A percentile compares a stretch with the other conserved stretches of the same genome.
phyloP scores from a whole-genome alignment of 202 grass and related monocot genomes.

The Digitaria exilis region DNA sequence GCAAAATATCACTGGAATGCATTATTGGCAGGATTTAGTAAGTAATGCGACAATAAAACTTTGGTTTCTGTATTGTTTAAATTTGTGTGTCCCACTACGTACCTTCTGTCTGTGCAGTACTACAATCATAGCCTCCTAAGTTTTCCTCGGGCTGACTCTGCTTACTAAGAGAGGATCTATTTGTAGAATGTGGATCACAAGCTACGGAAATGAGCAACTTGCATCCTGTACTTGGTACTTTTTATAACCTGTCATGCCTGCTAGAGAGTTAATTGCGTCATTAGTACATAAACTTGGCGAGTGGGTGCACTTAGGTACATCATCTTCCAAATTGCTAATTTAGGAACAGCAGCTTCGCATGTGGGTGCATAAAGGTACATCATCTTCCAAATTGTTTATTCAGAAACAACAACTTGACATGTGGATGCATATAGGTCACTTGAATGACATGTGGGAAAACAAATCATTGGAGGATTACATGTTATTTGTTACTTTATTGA shows the following conservation, averaged over 20 bases:
- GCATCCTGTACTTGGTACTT: not conserved
- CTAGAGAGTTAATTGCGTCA: too few relatives aligned
- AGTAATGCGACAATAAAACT: not conserved
- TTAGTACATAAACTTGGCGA: too few relatives aligned
- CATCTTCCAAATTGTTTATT: too few relatives aligned
- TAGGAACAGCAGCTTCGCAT: too few relatives aligned
- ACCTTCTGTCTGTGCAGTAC: conserved; percentile 26
- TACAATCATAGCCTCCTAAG: not conserved
- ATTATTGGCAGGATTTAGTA: not conserved
- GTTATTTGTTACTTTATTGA: too few relatives aligned
- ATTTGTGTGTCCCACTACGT: not conserved
- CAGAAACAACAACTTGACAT: too few relatives aligned
- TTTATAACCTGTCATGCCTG: not conserved
- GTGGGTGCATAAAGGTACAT: too few relatives aligned
- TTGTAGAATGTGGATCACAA: not conserved
- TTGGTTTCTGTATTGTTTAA: not conserved
- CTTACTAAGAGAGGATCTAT: not conserved
- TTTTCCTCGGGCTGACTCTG: not conserved
- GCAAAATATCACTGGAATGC: conserved; percentile 50
- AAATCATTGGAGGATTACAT: too few relatives aligned
- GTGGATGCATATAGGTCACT: too few relatives aligned
- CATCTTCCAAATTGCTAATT: too few relatives aligned
- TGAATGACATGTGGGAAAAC: too few relatives aligned
- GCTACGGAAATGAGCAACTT: conserved; percentile 36
- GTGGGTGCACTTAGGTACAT: too few relatives aligned